Percentiles rank a stretch among this genome's conserved stretches.
phyloP scores from a whole-genome alignment of 2,329 filamentous ascomycete species.

The Plenodomus tracheiphilus region DNA sequence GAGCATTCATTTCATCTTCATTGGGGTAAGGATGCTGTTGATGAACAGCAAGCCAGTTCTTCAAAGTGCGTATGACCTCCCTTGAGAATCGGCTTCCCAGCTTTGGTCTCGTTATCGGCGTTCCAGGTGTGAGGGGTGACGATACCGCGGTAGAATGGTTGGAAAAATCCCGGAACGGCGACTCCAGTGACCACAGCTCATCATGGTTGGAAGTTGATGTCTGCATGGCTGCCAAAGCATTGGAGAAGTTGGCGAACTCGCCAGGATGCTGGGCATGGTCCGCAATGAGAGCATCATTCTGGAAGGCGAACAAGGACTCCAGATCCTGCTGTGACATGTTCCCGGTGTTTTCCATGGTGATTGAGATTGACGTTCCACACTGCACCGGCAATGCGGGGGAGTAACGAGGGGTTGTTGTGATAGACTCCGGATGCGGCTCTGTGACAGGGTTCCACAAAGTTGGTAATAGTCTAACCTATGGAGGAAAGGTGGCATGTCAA shows the following conservation, averaged over 20 bases:
- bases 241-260: slow-evolving; percentile 3
- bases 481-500: not conserved
- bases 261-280: not conserved
- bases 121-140: slow-evolving; percentile 11
- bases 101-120: slow-evolving; percentile 13
- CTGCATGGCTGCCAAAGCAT: slow-evolving; percentile 7
- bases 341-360: not conserved
- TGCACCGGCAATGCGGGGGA: not conserved
- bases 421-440: not conserved
- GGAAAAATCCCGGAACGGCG: slow-evolving; percentile 3
- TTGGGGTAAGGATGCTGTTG: slow-evolving; percentile 27
- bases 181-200: slow-evolving; percentile 6
- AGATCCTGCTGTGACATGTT: not conserved
- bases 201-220: slow-evolving; percentile 2
- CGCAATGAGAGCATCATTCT: not conserved
- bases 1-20: slow-evolving; percentile 20
- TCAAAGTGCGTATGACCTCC: slow-evolving; percentile 27
- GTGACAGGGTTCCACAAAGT: not conserved
- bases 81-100: slow-evolving; percentile 28
- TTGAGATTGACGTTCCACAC: not conserved
- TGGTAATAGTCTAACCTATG: not conserved
- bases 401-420: not conserved
- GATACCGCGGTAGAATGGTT: slow-evolving; percentile 18
- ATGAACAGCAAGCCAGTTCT: slow-evolving; percentile 28
- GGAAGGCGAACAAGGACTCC: not conserved